Evolutionary conservation across 2,329 filamentous ascomycete genomes (phyloP).

Genomic region (Aspergillus sp.): DNA sequence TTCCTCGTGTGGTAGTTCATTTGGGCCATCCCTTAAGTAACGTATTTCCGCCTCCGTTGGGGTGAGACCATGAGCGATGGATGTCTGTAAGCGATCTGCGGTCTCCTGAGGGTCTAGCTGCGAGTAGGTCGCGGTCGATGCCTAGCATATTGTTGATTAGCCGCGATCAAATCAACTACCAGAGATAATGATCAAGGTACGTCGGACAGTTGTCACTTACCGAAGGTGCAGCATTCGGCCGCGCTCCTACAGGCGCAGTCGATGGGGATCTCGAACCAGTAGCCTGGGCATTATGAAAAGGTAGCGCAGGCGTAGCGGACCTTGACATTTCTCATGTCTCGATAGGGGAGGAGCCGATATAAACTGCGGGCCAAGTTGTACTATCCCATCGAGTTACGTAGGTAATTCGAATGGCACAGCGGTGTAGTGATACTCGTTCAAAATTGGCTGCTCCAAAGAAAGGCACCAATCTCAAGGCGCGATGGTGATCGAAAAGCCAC

Average conservation of each 20-base stretch:
- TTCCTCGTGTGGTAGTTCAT: conserved; percentile 91
- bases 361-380: conserved; percentile 20
- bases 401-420: not conserved
- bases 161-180: not conserved
- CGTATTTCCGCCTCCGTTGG: conserved; percentile 78
- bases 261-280: conserved; percentile 30
- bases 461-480: not conserved
- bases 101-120: conserved; percentile 75
- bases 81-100: conserved; percentile 75
- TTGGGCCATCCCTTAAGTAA: conserved; percentile 78
- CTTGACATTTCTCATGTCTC: conserved; percentile 61
- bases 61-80: conserved; percentile 77
- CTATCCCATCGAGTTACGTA: conserved; percentile 26
- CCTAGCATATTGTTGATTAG: conserved; percentile 26
- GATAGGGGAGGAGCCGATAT: conserved; percentile 13
- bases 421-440: not conserved
- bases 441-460: not conserved
- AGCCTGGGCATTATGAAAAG: conserved; percentile 54
- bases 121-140: conserved; percentile 53
- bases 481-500: conserved; percentile 17
- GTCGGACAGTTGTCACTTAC: conserved; percentile 26
- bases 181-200: not conserved
- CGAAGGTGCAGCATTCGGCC: conserved; percentile 30
- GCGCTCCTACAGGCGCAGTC: conserved; percentile 28
- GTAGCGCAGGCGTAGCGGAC: conserved; percentile 58